These are phyloP conservation scores for Backusella sp. DNA, from an alignment of 192 early-diverging fungal species.

Conservation along the genomic window DNA sequence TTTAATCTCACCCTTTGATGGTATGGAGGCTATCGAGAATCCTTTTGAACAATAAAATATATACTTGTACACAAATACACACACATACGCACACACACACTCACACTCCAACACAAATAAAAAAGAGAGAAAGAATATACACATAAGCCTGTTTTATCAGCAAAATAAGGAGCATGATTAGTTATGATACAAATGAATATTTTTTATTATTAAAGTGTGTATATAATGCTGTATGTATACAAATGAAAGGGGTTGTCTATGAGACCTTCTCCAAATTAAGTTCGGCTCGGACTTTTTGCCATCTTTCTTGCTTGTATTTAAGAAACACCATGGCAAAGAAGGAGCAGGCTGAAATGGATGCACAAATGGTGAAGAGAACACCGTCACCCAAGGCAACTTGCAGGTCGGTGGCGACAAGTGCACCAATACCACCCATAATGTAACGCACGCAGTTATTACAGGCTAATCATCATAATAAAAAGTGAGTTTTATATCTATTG, in stretches of 20 bases:
- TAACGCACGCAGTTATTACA: constrained; percentile 36
- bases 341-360: neutral
- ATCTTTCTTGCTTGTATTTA: neutral
- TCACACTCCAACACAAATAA: neutral
- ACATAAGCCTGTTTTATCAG: neutral
- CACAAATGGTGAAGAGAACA: constrained; percentile 30
- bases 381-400: constrained; percentile 27
- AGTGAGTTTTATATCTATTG: neutral
- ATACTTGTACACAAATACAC: neutral
- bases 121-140: neutral
- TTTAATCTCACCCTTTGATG: constrained; percentile 87
- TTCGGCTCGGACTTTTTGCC: neutral
- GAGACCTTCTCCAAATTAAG: neutral
- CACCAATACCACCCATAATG: constrained; percentile 30
- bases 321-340: neutral
- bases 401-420: constrained; percentile 31
- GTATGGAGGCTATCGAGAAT: constrained; percentile 88
- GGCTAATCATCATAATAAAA: constrained; percentile 11
- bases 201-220: neutral
- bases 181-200: neutral
- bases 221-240: neutral
- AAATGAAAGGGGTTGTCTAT: neutral
- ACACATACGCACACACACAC: neutral
- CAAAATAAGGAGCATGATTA: neutral
- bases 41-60: constrained; percentile 56